Conservation (phyloP, 2,329 filamentous ascomycete species). For the Neofusicoccum parvum region DNA sequence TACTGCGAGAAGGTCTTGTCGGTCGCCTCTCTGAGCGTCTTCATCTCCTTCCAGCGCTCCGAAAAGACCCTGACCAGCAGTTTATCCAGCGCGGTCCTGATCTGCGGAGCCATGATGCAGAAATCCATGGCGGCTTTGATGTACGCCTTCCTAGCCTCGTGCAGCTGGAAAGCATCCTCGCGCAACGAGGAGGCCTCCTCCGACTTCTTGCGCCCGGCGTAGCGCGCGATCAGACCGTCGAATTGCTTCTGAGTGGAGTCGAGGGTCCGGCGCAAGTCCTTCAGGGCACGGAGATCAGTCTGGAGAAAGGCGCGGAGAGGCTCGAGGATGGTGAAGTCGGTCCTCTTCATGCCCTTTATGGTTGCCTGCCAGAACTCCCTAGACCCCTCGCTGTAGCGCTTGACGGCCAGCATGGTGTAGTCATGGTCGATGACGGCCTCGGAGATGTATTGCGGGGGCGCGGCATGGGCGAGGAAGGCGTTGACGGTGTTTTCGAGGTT, state of each 20-base stretch:
- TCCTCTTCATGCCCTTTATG: slow-evolving; percentile 71
- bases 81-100: slow-evolving; percentile 82
- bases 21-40: slow-evolving; percentile 66
- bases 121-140: slow-evolving; percentile 93
- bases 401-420: slow-evolving; percentile 86
- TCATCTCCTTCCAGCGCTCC: slow-evolving; percentile 88
- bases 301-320: slow-evolving; percentile 78
- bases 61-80: slow-evolving; percentile 81
- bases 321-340: slow-evolving; percentile 76
- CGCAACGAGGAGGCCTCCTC: slow-evolving; percentile 90
- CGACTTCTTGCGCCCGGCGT: slow-evolving; percentile 82
- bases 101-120: slow-evolving; percentile 81
- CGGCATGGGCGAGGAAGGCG: slow-evolving; percentile 72
- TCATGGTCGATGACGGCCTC: slow-evolving; percentile 92
- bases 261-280: slow-evolving; percentile 75
- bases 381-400: slow-evolving; percentile 80
- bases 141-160: slow-evolving; percentile 89
- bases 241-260: slow-evolving; percentile 83
- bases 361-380: slow-evolving; percentile 85
- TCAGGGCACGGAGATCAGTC: slow-evolving; percentile 81
- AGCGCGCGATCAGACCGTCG: slow-evolving; percentile 79
- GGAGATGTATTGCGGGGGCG: slow-evolving; percentile 72
- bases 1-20: slow-evolving; percentile 65
- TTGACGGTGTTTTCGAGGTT: slow-evolving; percentile 80
- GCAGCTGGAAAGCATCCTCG: slow-evolving; percentile 94